Base-by-base conservation (phyloP, 768 basidiomycete genomes). In the Strobilomyces dryophilus region DNA sequence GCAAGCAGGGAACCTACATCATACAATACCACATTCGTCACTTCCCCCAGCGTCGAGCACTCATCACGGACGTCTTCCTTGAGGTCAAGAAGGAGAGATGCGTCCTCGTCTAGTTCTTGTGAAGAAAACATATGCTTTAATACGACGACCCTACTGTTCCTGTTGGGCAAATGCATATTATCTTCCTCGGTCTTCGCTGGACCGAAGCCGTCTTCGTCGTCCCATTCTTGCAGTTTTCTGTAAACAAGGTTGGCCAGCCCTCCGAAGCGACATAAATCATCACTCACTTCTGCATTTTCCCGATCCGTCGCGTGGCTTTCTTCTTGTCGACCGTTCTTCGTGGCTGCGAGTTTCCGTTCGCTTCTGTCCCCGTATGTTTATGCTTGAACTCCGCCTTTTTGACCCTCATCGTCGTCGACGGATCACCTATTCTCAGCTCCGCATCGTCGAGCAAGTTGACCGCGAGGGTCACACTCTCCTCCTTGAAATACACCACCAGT, bases 21-120 rank as follows among this genome's bases (percentile, higher is more conserved):
- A 64, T 95, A 98, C 37, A 99, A 70, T 29, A 92, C 85, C 1
- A 98, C 90, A 60, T 93, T 98, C 1, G 97, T 98, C 5, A 99
- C 97, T 61, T 95, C 91, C 27, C 97, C 97, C 12, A 98, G 69
- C 0, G 80, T 79, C 46, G 89, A 83, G 57, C 93, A 93, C 66
- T 98, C 95, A 32, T 95, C 94, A 50, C 95, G 81, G 17, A 98
- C 94, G 60, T 98, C 95, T 64, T 97, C 93, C 66, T 98, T 98
- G 47, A 98, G 78, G 61, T 98, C 95, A 14, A 98, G 80, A 18
- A 98, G 73, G 24, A 98, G 72, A 8, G 90, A 78, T 1, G 90
- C 75, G 62, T 98, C 94, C 60, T 93, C 83, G 31, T 91, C 86
- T 1, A 98, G 79, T 58, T 94, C 90, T 61, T 87, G 69, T 18